These are phyloP conservation scores for Ilex aquifolium DNA, from an alignment of 257 asterid genomes.

Conservation along the genomic window DNA sequence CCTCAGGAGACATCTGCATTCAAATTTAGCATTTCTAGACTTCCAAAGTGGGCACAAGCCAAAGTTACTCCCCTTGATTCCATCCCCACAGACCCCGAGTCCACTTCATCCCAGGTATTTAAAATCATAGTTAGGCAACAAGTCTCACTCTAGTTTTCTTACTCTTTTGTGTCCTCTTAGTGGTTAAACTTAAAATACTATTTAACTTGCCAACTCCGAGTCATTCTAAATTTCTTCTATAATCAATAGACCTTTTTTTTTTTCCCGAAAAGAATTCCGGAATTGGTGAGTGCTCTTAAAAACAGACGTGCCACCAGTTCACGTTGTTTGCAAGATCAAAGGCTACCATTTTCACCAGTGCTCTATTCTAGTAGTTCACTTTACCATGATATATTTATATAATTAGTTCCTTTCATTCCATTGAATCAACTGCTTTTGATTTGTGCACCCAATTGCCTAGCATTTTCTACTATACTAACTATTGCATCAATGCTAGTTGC, in stretches of 20 bases:
- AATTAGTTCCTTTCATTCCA: background rate
- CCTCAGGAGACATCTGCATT: conserved; percentile 28
- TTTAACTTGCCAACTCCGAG: too few relatives aligned
- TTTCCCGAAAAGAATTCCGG: background rate
- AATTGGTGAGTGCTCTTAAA: background rate
- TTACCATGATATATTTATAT: too few relatives aligned
- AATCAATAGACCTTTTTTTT: too few relatives aligned
- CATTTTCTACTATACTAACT: too few relatives aligned
- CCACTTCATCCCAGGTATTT: conserved; percentile 37
- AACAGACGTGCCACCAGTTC: background rate
- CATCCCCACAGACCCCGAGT: conserved; percentile 14
- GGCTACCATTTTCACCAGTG: too few relatives aligned
- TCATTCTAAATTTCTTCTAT: too few relatives aligned
- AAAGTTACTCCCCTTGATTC: conserved; percentile 28
- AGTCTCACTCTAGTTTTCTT: conserved; percentile 1
- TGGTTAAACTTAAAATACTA: background rate
- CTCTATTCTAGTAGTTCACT: too few relatives aligned
- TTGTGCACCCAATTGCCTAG: too few relatives aligned
- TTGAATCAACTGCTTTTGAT: too few relatives aligned
- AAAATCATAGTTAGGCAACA: conserved; percentile 6
- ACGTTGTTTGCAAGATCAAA: background rate
- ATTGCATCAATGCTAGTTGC: too few relatives aligned
- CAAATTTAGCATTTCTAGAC: conserved; percentile 58
- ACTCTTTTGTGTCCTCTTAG: background rate
- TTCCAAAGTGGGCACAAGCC: conserved; percentile 62